Conservation (phyloP, 805 yeast genomes). For the Candida ponderosae region DNA sequence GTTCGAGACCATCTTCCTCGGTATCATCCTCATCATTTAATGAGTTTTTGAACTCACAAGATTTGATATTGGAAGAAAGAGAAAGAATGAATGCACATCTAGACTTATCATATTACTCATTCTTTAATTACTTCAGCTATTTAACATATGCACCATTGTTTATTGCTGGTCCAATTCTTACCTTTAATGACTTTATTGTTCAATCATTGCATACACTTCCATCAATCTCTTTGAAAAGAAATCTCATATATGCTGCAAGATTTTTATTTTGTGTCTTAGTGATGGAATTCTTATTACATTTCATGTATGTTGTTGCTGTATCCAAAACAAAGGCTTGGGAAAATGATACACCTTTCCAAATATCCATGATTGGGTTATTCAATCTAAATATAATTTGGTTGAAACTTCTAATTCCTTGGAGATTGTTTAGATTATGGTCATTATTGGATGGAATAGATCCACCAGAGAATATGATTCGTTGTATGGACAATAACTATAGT, state of each 20-base stretch:
- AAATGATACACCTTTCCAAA: conserved; percentile 84
- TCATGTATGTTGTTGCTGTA: conserved; percentile 87
- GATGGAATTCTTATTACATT: conserved; percentile 88
- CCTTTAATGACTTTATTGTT: conserved; percentile 84
- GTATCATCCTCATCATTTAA: conserved; percentile 13
- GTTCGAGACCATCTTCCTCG: conserved; percentile 7
- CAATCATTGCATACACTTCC: conserved; percentile 57
- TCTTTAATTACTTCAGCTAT: conserved; percentile 68
- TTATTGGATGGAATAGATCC: conserved; percentile 89
- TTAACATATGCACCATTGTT: conserved; percentile 80
- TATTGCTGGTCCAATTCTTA: conserved; percentile 91
- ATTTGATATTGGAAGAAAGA: conserved; percentile 40
- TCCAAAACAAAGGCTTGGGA: conserved; percentile 86
- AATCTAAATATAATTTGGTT: conserved; percentile 90
- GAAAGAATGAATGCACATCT: conserved; percentile 60
- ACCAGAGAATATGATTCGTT: conserved; percentile 95
- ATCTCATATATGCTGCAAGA: conserved; percentile 55
- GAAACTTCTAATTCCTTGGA: conserved; percentile 91
- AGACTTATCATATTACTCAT: conserved; percentile 49
- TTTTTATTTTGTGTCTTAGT: conserved; percentile 66
- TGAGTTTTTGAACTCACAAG: conserved; percentile 8
- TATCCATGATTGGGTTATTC: conserved; percentile 90
- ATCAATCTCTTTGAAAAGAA: conserved; percentile 49
- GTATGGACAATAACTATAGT: conserved; percentile 90
- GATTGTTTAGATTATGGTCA: conserved; percentile 90